Evolutionary conservation across 139 green algal species (phyloP).

Genomic region (Ettlia oleoabundans): DNA sequence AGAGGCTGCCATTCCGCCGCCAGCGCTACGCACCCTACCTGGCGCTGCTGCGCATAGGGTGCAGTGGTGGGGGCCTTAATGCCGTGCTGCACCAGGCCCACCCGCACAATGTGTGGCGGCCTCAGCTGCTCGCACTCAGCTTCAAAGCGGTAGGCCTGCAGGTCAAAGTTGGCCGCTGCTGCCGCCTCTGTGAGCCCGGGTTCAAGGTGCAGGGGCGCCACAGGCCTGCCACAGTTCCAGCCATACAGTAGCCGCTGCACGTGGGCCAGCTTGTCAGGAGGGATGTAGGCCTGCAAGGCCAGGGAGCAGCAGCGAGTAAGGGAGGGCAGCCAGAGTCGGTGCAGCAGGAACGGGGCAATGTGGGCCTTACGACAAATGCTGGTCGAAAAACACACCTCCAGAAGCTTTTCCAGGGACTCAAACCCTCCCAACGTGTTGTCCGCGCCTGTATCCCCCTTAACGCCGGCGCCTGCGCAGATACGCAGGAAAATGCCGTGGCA

Average conservation of each 20-base stretch:
- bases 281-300: conserved; percentile 72
- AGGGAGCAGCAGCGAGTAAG: too few species aligned
- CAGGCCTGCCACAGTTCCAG: conserved; percentile 67
- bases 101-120: conserved; percentile 68
- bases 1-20: too few species aligned
- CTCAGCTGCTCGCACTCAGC: conserved; percentile 86
- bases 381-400: conserved; percentile 47
- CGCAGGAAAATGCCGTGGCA: too few species aligned
- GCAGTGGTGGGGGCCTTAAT: conserved; percentile 81
- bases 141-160: conserved; percentile 78
- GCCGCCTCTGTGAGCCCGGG: background rate
- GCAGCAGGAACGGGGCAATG: background rate
- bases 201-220: conserved; percentile 50
- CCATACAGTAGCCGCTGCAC: conserved; percentile 82
- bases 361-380: background rate
- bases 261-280: conserved; percentile 68
- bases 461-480: too few species aligned
- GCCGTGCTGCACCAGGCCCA: conserved; percentile 91
- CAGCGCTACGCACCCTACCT: too few species aligned
- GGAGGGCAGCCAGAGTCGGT: too few species aligned
- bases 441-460: background rate
- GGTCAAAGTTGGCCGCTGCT: conserved; percentile 61
- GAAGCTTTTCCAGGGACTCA: conserved; percentile 48
- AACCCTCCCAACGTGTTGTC: conserved; percentile 34
- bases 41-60: conserved; percentile 84